These are phyloP conservation scores for Salix viminalis DNA, from an alignment of 345 rosid genomes.

Conservation along the genomic window DNA sequence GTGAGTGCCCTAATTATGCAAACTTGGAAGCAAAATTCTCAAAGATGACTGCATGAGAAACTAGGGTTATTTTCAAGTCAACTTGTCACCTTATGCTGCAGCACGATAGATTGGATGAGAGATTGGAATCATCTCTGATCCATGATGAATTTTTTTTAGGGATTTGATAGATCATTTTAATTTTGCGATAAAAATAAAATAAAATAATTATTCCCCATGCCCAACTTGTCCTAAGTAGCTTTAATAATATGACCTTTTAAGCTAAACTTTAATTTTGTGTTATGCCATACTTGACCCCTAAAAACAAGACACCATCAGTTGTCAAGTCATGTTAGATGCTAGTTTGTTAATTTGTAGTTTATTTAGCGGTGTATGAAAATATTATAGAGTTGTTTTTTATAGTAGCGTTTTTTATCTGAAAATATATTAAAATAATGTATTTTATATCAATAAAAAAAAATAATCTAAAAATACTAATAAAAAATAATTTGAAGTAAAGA, in stretches of 20 bases:
- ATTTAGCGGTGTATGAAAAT: neutral
- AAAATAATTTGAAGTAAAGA: no score
- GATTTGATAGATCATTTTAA: constrained; percentile 1
- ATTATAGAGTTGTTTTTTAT: no score
- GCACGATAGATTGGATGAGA: neutral
- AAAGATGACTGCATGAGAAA: neutral
- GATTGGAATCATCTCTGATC: neutral
- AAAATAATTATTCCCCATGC: neutral
- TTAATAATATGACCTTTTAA: neutral
- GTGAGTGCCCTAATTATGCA: neutral
- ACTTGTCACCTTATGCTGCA: neutral
- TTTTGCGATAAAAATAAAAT: neutral
- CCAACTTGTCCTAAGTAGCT: neutral
- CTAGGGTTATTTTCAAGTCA: neutral
- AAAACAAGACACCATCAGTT: neutral
- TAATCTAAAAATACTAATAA: no score
- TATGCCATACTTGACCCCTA: neutral
- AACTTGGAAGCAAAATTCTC: neutral
- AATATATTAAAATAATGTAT: no score
- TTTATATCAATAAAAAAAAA: no score
- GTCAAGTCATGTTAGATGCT: neutral
- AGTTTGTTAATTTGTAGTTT: neutral
- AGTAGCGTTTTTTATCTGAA: no score
- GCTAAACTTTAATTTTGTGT: neutral
- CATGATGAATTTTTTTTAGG: neutral